These are phyloP conservation scores for Hypoxylon sp. DNA, from an alignment of 2,329 filamentous ascomycete species.

Conservation along the genomic window DNA sequence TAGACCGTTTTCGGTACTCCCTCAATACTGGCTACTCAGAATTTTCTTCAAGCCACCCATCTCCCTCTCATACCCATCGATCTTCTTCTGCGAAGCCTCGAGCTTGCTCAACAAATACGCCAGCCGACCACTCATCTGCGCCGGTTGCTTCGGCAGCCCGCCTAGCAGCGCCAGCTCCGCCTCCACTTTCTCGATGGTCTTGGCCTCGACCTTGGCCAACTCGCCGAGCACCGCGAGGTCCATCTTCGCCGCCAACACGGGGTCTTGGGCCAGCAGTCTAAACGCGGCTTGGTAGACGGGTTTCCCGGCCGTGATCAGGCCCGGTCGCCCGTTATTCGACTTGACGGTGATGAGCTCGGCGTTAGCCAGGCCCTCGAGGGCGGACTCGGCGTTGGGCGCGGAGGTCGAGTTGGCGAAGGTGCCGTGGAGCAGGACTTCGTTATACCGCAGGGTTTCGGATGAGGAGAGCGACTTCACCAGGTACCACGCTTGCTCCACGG, in stretches of 20 bases:
- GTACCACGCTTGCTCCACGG: constrained; percentile 89
- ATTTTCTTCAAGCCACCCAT: constrained; percentile 80
- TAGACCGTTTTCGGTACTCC: background rate
- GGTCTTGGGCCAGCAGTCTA: constrained; percentile 76
- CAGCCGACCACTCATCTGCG: constrained; percentile 75
- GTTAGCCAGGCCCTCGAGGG: constrained; percentile 84
- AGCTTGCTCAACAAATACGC: constrained; percentile 83
- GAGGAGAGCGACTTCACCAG: constrained; percentile 83
- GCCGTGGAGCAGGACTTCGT: constrained; percentile 83
- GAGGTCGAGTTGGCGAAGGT: constrained; percentile 75
- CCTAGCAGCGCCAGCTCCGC: constrained; percentile 81
- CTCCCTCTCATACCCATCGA: constrained; percentile 80
- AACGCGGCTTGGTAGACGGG: constrained; percentile 86
- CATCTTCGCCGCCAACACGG: constrained; percentile 79
- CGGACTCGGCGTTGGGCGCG: constrained; percentile 76
- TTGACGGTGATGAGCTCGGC: constrained; percentile 87
- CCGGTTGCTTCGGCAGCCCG: constrained; percentile 77
- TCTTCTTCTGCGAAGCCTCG: constrained; percentile 79
- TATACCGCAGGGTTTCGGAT: constrained; percentile 81
- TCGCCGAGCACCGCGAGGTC: constrained; percentile 79
- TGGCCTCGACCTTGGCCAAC: constrained; percentile 78
- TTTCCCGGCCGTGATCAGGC: constrained; percentile 71
- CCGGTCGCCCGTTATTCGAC: constrained; percentile 81
- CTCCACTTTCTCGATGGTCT: constrained; percentile 84
- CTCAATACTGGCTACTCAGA: constrained; percentile 59